These are phyloP conservation scores for Panellus pusillus DNA, from an alignment of 768 basidiomycete genomes.

Conservation along the genomic window DNA sequence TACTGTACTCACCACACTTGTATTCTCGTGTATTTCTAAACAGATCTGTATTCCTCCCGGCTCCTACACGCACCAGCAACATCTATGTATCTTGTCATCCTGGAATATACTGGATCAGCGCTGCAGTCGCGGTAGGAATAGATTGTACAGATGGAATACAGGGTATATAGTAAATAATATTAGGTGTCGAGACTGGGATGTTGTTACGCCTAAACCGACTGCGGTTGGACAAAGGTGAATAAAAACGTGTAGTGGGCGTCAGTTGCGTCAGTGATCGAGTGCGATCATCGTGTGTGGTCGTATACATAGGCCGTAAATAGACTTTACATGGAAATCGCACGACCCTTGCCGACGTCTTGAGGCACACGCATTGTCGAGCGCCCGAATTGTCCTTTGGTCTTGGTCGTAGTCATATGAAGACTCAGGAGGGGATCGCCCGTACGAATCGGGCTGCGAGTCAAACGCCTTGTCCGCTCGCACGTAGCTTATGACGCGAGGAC, in stretches of 20 bases:
- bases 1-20: not conserved
- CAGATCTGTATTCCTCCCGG: too few species aligned
- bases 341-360: conserved; percentile 66
- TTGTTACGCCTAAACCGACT: not conserved
- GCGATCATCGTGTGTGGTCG: conserved; percentile 9
- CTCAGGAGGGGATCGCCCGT: conserved; percentile 33
- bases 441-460: conserved; percentile 53
- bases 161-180: not conserved
- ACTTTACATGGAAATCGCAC: conserved; percentile 80
- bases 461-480: conserved; percentile 74
- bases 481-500: conserved; percentile 77
- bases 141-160: too few species aligned
- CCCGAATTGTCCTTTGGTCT: conserved; percentile 49
- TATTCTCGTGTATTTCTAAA: not conserved
- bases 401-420: conserved; percentile 24
- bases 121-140: too few species aligned
- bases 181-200: conserved; percentile 12
- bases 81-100: too few species aligned
- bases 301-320: conserved; percentile 15
- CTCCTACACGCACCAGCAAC: too few species aligned
- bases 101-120: too few species aligned
- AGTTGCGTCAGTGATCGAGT: not conserved
- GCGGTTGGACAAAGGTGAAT: too few species aligned
- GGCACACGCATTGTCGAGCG: conserved; percentile 62
- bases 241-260: too few species aligned